These are phyloP conservation scores for Bonia amplexicaulis DNA, from an alignment of 176 grass and related monocot genomes.

Conservation along the genomic window DNA sequence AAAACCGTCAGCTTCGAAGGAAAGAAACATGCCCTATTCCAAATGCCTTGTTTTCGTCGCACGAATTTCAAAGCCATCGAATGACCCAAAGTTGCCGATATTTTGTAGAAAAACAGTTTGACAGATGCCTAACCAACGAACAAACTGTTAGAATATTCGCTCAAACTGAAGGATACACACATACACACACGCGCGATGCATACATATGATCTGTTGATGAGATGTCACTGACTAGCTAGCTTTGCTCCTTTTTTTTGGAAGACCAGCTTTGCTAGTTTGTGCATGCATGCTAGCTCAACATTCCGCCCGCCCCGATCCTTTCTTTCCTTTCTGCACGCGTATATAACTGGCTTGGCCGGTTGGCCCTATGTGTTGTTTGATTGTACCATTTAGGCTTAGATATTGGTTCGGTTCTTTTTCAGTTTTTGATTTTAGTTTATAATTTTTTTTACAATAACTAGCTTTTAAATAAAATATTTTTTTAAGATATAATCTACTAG, in stretches of 20 bases:
- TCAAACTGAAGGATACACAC: not conserved
- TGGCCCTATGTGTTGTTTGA: not conserved
- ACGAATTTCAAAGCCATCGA: not conserved
- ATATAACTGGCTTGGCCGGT: not conserved
- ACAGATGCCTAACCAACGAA: not conserved
- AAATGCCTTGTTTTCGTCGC: not conserved
- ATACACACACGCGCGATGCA: no score
- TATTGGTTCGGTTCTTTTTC: no score
- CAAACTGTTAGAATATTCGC: not conserved
- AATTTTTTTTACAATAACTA: no score
- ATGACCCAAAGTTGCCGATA: not conserved
- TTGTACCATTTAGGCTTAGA: not conserved
- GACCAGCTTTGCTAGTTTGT: not conserved
- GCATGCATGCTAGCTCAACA: not conserved
- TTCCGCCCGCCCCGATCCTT: not conserved
- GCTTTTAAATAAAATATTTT: no score
- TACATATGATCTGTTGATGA: not conserved
- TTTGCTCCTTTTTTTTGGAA: no score
- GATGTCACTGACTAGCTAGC: no score
- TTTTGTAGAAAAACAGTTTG: not conserved
- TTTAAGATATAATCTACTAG: no score
- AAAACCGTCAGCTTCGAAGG: no score
- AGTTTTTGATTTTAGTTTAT: no score
- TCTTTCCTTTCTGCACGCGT: conserved; percentile 17
- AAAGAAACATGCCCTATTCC: no score